A percentile compares a stretch with the other conserved stretches of the same genome.
phyloP scores from a whole-genome alignment of 495 filamentous ascomycete genomes.

The Arthonia radiata region DNA sequence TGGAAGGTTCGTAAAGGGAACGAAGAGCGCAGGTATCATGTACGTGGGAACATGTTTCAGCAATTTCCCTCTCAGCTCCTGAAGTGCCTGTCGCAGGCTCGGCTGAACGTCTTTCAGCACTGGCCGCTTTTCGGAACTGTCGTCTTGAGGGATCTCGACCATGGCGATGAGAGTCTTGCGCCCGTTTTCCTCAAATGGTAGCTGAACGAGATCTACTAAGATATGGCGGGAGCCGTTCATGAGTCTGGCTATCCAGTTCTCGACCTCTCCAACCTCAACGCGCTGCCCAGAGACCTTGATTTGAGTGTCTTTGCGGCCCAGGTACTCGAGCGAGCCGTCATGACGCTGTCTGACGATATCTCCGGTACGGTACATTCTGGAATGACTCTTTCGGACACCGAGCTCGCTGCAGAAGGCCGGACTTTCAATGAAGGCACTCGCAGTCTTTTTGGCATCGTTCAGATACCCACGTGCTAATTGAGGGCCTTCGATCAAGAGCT shows the following conservation, averaged over 20 bases:
- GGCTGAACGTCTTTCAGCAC: too few species aligned
- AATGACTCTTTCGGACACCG: slow-evolving; percentile 1
- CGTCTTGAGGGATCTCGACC: too few species aligned
- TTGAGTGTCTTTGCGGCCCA: slow-evolving; percentile 21
- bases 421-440: slow-evolving; percentile 19
- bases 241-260: too few species aligned
- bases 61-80: too few species aligned
- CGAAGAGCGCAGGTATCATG: slow-evolving; percentile 8
- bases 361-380: slow-evolving; percentile 22
- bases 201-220: too few species aligned
- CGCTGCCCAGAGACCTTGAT: slow-evolving; percentile 23
- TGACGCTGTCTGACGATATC: too few species aligned
- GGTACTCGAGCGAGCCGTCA: slow-evolving; percentile 17
- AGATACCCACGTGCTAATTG: slow-evolving; percentile 26
- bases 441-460: slow-evolving; percentile 21
- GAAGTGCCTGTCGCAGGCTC: too few species aligned
- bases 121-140: too few species aligned
- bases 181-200: too few species aligned
- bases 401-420: slow-evolving; percentile 11
- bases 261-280: slow-evolving; percentile 21
- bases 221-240: too few species aligned
- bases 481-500: slow-evolving; percentile 28
- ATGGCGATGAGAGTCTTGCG: too few species aligned
- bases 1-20: slow-evolving; percentile 6
- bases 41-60: slow-evolving; percentile 1